A percentile compares a stretch with the other conserved stretches of the same genome.
Evolutionary conservation across 140 eudicot genomes (phyloP).

Genomic region (Erigeron philadelphicus): DNA sequence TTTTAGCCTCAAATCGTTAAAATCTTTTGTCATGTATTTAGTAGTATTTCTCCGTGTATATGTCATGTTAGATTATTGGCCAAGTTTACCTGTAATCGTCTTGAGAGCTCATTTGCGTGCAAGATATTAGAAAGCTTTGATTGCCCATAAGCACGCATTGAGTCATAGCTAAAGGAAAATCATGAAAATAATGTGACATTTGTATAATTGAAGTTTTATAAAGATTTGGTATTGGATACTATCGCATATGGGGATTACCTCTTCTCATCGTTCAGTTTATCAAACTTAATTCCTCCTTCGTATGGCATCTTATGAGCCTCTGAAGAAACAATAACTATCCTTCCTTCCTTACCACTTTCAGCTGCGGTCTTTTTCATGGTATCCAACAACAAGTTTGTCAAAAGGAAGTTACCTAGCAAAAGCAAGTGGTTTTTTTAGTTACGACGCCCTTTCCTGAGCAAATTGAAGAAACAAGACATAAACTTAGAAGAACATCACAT

Average conservation of each 20-base stretch:
- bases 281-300: conserved; percentile 65
- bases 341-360: conserved; percentile 64
- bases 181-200: background rate
- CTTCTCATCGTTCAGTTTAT: conserved; percentile 62
- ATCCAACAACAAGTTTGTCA: conserved; percentile 71
- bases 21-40: background rate
- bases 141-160: conserved; percentile 62
- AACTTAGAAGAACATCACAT: conserved; percentile 6
- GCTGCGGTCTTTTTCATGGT: conserved; percentile 61
- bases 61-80: background rate
- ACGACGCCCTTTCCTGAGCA: background rate
- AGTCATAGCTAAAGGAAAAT: conserved; percentile 49
- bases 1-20: background rate
- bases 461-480: background rate
- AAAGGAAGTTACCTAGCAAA: conserved; percentile 61
- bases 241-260: conserved; percentile 31
- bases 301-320: conserved; percentile 45
- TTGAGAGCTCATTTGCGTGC: conserved; percentile 66
- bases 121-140: conserved; percentile 74
- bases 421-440: background rate
- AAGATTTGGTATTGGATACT: too few species aligned
- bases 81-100: conserved; percentile 43
- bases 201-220: background rate
- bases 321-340: conserved; percentile 66
- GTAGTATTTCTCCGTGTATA: background rate